Conservation (phyloP, 2,329 filamentous ascomycete genomes). For the Emmonsiellopsis sp. region DNA sequence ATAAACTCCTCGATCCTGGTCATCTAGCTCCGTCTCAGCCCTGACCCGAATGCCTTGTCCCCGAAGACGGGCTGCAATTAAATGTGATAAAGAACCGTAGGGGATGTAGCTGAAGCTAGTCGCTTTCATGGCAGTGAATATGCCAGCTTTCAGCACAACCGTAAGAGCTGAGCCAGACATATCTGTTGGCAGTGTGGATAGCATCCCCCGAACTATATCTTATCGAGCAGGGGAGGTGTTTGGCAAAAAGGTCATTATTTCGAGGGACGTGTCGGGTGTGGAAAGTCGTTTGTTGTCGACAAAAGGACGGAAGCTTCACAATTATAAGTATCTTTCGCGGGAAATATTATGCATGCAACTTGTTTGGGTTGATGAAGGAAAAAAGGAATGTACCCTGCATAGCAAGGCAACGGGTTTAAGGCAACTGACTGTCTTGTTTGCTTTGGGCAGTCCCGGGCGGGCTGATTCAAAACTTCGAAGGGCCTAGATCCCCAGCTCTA, state of each 20-base stretch:
- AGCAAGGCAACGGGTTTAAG: slow-evolving; percentile 7
- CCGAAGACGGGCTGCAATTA: slow-evolving; percentile 7
- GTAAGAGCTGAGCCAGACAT: slow-evolving; percentile 6
- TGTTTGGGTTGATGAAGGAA: slow-evolving; percentile 5
- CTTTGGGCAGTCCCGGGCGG: slow-evolving; percentile 1
- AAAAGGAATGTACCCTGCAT: slow-evolving; percentile 4
- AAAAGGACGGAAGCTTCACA: neutral
- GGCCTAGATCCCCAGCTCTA: neutral
- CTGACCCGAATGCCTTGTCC: slow-evolving; percentile 4
- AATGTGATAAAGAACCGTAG: slow-evolving; percentile 3
- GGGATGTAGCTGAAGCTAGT: slow-evolving; percentile 5
- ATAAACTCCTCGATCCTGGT: slow-evolving; percentile 1
- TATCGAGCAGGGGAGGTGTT: neutral
- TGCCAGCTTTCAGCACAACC: slow-evolving; percentile 10
- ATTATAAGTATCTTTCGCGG: slow-evolving; percentile 1
- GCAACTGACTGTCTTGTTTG: slow-evolving; percentile 4
- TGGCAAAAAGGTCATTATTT: slow-evolving; percentile 4
- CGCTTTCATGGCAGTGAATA: slow-evolving; percentile 11
- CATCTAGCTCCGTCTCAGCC: slow-evolving; percentile 1
- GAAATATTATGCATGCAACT: slow-evolving; percentile 1
- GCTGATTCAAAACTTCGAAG: slow-evolving; percentile 5
- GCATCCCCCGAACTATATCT: too few species aligned
- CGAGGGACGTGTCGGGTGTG: neutral
- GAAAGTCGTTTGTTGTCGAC: neutral
- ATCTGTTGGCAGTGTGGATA: neutral